phyloP scores from a whole-genome alignment of 345 rosid genomes.

The Eucalyptus tenuipes region DNA sequence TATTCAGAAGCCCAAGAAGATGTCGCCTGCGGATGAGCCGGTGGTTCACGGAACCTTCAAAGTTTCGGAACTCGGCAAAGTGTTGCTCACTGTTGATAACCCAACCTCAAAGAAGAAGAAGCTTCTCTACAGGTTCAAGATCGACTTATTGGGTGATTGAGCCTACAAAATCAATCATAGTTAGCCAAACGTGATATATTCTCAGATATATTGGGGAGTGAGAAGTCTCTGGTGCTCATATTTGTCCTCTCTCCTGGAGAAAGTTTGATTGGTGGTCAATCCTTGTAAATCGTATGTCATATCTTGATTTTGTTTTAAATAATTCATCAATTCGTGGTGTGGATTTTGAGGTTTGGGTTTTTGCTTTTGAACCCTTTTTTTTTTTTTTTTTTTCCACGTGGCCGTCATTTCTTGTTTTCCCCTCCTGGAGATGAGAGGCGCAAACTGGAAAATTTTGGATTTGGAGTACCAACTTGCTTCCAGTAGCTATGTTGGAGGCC shows the following conservation, averaged over 20 bases:
- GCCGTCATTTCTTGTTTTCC: neutral
- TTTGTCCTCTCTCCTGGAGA: neutral
- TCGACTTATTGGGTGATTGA: conserved; percentile 38
- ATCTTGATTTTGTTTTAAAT: neutral
- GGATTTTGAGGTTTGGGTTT: neutral
- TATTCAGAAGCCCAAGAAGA: conserved; percentile 62
- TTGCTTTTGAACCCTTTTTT: neutral
- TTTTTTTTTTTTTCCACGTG: neutral
- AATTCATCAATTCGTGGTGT: neutral
- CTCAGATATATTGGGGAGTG: neutral
- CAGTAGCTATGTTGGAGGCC: neutral
- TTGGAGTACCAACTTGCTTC: neutral
- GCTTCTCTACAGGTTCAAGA: conserved; percentile 84
- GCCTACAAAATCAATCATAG: neutral
- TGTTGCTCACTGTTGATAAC: conserved; percentile 70
- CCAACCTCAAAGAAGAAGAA: conserved; percentile 85
- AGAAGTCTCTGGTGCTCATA: neutral
- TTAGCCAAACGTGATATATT: neutral
- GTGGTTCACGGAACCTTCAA: conserved; percentile 58
- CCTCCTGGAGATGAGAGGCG: neutral
- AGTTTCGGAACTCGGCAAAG: conserved; percentile 60
- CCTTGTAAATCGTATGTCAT: neutral
- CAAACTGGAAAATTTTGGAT: neutral
- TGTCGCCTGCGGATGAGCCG: conserved; percentile 57
- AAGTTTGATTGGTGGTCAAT: neutral